These are phyloP conservation scores for Talaromyces sp. DNA, from an alignment of 2,329 filamentous ascomycete genomes.

Conservation along the genomic window DNA sequence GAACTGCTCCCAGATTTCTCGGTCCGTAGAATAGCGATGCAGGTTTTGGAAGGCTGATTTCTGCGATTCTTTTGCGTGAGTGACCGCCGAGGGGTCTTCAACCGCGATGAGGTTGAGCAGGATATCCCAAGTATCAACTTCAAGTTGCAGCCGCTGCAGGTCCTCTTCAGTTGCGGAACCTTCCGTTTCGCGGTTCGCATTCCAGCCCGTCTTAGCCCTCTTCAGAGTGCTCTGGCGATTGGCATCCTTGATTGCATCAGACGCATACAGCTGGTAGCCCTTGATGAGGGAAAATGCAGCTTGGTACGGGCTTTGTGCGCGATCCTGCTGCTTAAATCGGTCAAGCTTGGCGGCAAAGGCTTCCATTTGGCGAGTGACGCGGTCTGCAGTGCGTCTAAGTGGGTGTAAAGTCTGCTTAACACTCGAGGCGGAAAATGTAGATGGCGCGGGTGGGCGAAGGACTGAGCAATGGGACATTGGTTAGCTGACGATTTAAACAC, in stretches of 20 bases:
- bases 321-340: slow-evolving; percentile 57
- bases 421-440: slow-evolving; percentile 41
- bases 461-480: not conserved
- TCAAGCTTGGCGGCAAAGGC: slow-evolving; percentile 79
- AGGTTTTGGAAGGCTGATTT: slow-evolving; percentile 38
- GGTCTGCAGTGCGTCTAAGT: slow-evolving; percentile 60
- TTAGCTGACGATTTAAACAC: not conserved
- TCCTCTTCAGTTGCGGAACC: slow-evolving; percentile 25
- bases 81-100: slow-evolving; percentile 51
- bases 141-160: slow-evolving; percentile 64
- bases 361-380: slow-evolving; percentile 76
- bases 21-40: slow-evolving; percentile 54
- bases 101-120: slow-evolving; percentile 68
- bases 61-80: slow-evolving; percentile 34
- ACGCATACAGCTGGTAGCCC: slow-evolving; percentile 55
- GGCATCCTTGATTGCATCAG: slow-evolving; percentile 44
- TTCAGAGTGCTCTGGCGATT: slow-evolving; percentile 33
- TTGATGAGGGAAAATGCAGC: slow-evolving; percentile 65
- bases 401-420: slow-evolving; percentile 52
- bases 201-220: slow-evolving; percentile 30
- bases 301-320: slow-evolving; percentile 46
- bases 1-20: slow-evolving; percentile 67
- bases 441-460: slow-evolving; percentile 16
- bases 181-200: slow-evolving; percentile 16
- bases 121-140: slow-evolving; percentile 87